Conservation (phyloP, 225 moss, liverwort and hornwort genomes). For the Bryum argenteum region DNA sequence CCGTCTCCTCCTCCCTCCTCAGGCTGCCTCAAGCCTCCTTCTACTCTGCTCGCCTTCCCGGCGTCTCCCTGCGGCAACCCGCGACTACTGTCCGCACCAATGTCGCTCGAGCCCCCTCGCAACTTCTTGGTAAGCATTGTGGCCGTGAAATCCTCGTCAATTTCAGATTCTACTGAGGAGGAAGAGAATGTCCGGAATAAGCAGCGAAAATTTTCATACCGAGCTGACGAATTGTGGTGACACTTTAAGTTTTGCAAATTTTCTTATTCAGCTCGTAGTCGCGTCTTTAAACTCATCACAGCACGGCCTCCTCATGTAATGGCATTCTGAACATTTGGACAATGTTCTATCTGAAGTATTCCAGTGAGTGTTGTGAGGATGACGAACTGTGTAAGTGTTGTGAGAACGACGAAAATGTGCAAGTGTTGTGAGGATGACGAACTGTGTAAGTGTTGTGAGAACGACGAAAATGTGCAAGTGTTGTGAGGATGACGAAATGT, state of each 20-base stretch:
- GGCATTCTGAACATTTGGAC: too few relatives aligned
- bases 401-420: too few relatives aligned
- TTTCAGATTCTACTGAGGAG: neutral
- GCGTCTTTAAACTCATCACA: too few relatives aligned
- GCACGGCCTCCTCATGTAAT: too few relatives aligned
- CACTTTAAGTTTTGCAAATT: neutral
- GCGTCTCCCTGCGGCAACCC: neutral
- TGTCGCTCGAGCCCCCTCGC: conserved; percentile 5
- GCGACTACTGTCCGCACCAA: neutral
- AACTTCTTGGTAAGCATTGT: conserved; percentile 34
- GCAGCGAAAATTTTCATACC: too few relatives aligned
- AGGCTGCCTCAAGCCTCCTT: conserved; percentile 2
- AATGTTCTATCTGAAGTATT: neutral
- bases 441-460: neutral
- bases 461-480: neutral
- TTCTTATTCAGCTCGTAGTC: neutral
- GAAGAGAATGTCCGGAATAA: too few relatives aligned
- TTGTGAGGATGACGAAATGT: neutral
- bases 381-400: too few relatives aligned
- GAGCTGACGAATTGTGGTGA: neutral
- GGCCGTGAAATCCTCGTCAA: too few relatives aligned
- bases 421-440: neutral
- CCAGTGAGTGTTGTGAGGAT: neutral
- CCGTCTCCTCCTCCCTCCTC: conserved; percentile 17
- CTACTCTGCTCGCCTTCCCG: neutral